Percentiles rank a stretch among this genome's conserved stretches.
These are phyloP conservation scores for Penicillium verrucosum DNA, from an alignment of 2,329 filamentous ascomycete species.

Conservation along the genomic window DNA sequence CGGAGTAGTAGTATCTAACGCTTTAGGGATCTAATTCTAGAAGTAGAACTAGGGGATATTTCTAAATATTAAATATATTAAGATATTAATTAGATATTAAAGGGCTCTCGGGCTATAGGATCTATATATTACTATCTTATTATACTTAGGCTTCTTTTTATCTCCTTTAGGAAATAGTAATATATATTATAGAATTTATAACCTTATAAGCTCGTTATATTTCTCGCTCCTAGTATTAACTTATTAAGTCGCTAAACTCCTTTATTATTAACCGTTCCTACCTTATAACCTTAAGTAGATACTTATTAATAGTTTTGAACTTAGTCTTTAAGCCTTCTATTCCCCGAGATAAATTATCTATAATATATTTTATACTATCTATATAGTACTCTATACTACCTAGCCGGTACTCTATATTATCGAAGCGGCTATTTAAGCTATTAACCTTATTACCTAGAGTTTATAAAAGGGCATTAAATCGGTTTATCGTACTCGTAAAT, in stretches of 20 bases:
- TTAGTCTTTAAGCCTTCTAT: not conserved
- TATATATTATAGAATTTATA: not conserved
- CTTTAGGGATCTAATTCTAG: not conserved
- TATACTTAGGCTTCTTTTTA: not conserved
- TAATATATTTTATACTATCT: not conserved
- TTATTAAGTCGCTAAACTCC: not conserved
- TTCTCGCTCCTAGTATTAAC: not conserved
- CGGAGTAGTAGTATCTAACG: constrained; percentile 4
- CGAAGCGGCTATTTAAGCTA: not conserved
- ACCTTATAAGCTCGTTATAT: not conserved
- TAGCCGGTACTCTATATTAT: not conserved
- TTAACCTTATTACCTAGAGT: not conserved
- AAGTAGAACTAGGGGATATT: no score
- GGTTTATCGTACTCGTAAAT: not conserved
- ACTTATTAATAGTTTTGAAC: not conserved
- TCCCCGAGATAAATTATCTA: not conserved
- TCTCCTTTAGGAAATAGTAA: not conserved
- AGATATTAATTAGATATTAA: no score
- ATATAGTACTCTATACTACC: not conserved
- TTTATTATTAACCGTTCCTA: not conserved
- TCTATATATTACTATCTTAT: no score
- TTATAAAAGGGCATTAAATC: not conserved
- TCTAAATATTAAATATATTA: no score
- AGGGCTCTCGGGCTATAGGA: no score
- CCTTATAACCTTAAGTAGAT: not conserved